Base-by-base conservation (phyloP, 2,329 filamentous ascomycete genomes). In the Epichloe hybrida region DNA sequence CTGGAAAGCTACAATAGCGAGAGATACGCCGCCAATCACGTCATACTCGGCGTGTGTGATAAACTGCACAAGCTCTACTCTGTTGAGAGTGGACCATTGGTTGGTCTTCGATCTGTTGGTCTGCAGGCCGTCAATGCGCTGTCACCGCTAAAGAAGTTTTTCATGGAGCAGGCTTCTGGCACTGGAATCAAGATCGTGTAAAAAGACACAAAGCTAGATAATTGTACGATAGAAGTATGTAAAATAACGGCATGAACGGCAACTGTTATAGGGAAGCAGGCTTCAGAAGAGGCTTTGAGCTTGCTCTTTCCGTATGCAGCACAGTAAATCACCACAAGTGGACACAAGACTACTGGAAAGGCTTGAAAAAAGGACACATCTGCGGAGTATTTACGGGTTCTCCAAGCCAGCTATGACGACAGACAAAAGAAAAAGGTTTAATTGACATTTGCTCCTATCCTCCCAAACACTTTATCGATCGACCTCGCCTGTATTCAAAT, bases 1-100 rank as follows among this genome's bases (percentile, higher is more conserved):
- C 73, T 98, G 27, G 90, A 96, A 65, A 68, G 79, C 15, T 98
- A 97, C 69, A 82, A 82, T 56, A 74, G 78, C 1, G 88, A 93
- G 61, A 78, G 90, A 39, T 98, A 94, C 66, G 78, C 83, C 2
- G 79, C 81, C 40, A 97, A 97, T 66, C 86, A 85, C 56, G 75
- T 84, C 53, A 76, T 94, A 65, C 73, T 90, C 50, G 90, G 81
- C 51, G 85, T 84, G 44, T 87, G 82, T 57, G 91, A 97, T 69
- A 91, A 96, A 70, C 72, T 97, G 58, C 89, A 96, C 67, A 95
- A 91, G 71, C 69, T 96, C 42, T 97, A 95, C 67, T 84, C 84
- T n/a, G 80, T 88, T 0, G 81, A 81, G 21, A 82, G 79, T 54
- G 87, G 87, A 0, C 89, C 89, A 1, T 69, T 97, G 36, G 86